Evolutionary conservation across 2,329 filamentous ascomycete species (phyloP).

Genomic region (Lecanosticta acicola): DNA sequence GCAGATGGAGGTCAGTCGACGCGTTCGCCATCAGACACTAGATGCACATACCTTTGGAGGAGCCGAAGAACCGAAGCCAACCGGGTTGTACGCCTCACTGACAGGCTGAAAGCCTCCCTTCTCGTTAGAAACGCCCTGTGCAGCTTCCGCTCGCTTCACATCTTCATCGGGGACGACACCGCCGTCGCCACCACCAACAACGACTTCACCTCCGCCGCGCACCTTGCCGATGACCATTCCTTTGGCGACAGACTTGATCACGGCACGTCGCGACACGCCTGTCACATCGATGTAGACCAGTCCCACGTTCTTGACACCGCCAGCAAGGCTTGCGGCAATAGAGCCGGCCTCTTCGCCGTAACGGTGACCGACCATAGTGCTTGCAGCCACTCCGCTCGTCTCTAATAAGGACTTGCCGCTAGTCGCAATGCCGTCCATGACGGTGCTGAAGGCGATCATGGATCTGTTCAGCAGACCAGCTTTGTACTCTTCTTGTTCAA

Average conservation of each 20-base stretch:
- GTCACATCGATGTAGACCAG: constrained; percentile 96
- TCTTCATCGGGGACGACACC: constrained; percentile 39
- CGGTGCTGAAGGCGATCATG: constrained; percentile 90
- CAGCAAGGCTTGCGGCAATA: constrained; percentile 67
- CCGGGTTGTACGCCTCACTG: constrained; percentile 23
- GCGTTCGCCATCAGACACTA: neutral
- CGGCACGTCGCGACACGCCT: constrained; percentile 79
- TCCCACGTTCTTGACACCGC: constrained; percentile 91
- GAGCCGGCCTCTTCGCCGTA: constrained; percentile 82
- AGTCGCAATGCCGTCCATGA: constrained; percentile 89
- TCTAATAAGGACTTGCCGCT: constrained; percentile 72
- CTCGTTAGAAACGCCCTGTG: constrained; percentile 19
- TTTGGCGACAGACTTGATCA: constrained; percentile 92
- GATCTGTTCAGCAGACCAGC: constrained; percentile 92
- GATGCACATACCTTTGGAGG: constrained; percentile 16
- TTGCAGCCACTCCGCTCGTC: constrained; percentile 70
- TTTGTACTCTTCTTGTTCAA: constrained; percentile 58
- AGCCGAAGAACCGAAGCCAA: constrained; percentile 23
- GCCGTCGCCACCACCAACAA: constrained; percentile 64
- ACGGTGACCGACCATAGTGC: constrained; percentile 78
- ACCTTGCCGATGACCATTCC: constrained; percentile 88
- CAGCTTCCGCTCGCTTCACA: constrained; percentile 29
- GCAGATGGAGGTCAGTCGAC: neutral
- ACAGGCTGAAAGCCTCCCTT: constrained; percentile 20
- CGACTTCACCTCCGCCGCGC: constrained; percentile 64